Evolutionary conservation across 768 basidiomycete species (phyloP).

Genomic region (Filobasidium floriforme): DNA sequence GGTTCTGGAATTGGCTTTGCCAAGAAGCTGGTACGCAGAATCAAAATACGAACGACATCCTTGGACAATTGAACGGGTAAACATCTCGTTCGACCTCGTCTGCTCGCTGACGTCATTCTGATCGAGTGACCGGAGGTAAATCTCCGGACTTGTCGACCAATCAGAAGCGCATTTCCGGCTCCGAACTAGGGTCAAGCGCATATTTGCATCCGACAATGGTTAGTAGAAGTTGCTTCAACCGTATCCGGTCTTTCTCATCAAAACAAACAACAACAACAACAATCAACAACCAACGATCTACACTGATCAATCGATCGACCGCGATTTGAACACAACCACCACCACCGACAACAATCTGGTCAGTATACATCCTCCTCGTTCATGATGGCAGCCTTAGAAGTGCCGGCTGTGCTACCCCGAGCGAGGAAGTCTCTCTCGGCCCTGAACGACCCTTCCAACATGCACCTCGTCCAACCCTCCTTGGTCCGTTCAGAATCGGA

Average conservation of each 20-base stretch:
- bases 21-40: too few relatives aligned
- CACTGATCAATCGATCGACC: background rate
- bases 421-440: constrained; percentile 18
- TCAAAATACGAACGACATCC: too few relatives aligned
- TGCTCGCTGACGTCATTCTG: too few relatives aligned
- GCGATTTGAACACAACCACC: too few relatives aligned
- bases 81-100: too few relatives aligned
- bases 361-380: too few relatives aligned
- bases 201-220: background rate
- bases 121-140: too few relatives aligned
- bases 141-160: too few relatives aligned
- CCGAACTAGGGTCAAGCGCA: too few relatives aligned
- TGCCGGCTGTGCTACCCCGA: constrained; percentile 12
- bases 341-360: too few relatives aligned
- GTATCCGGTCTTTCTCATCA: background rate
- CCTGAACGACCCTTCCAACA: constrained; percentile 2
- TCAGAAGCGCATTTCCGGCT: too few relatives aligned
- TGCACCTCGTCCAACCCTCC: background rate
- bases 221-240: background rate
- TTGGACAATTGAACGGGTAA: too few relatives aligned
- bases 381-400: background rate
- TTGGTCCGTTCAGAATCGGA: constrained; percentile 1
- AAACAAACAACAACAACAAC: background rate
- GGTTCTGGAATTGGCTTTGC: background rate
- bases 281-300: background rate